Percentiles rank a stretch among this genome's conserved stretches.
Evolutionary conservation across 208 protist genomes (phyloP).

Genomic region (Strigomonas culicis): DNA sequence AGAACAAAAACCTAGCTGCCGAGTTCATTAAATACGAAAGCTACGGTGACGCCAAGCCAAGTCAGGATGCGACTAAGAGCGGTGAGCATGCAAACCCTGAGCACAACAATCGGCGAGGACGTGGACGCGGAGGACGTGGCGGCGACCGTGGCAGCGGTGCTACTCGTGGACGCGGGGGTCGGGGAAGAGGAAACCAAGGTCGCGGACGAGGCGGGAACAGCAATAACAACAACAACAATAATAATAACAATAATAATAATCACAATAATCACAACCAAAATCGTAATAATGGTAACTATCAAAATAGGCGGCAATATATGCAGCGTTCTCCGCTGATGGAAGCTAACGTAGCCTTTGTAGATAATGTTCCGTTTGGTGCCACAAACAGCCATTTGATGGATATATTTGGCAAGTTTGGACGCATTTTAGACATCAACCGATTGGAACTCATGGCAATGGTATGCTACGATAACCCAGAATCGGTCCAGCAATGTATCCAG

Average conservation of each 20-base stretch:
- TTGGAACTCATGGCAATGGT: conserved; percentile 45
- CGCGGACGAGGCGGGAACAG: conserved; percentile 3
- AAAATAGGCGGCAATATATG: conserved; percentile 6
- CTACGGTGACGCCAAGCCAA: neutral
- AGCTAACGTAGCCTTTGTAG: conserved; percentile 62
- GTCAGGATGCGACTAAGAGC: neutral
- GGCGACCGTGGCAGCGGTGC: conserved; percentile 7
- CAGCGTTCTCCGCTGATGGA: conserved; percentile 43
- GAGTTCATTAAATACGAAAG: conserved; percentile 60
- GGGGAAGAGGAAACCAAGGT: neutral
- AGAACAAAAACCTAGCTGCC: conserved; percentile 37
- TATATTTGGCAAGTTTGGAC: conserved; percentile 60
- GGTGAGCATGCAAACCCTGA: neutral
- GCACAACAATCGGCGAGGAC: neutral
- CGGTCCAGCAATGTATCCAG: conserved; percentile 78
- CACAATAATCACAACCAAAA: conserved; percentile 1
- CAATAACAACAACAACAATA: neutral
- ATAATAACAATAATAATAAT: too few species aligned
- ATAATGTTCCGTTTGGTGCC: conserved; percentile 85
- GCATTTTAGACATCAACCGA: conserved; percentile 70
- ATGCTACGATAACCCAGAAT: conserved; percentile 74
- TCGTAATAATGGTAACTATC: neutral
- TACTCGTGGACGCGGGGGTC: neutral
- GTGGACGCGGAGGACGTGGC: conserved; percentile 6
- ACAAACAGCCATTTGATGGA: conserved; percentile 75